Conservation (phyloP, 345 rosid species). For the Eucalyptus tenuipes region DNA sequence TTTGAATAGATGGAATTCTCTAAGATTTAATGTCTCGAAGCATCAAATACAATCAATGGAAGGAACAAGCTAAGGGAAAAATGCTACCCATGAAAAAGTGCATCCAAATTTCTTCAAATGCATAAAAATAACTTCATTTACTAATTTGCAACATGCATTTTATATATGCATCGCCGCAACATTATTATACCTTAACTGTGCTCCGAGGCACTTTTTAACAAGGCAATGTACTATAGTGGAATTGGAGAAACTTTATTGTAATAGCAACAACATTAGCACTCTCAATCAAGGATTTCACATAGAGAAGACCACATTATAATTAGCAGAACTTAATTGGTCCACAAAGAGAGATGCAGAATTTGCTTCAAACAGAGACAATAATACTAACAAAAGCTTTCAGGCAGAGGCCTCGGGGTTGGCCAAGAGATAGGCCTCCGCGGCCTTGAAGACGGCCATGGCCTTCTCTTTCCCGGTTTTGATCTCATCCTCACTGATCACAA, state of each 20-base stretch:
- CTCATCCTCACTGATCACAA: constrained; percentile 1
- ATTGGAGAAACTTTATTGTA: not conserved
- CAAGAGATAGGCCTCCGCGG: constrained; percentile 15
- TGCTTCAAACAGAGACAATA: not conserved
- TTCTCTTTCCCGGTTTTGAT: constrained; percentile 18
- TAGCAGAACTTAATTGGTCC: not conserved
- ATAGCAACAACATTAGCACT: not conserved
- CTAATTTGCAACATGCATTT: not conserved
- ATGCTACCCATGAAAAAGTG: not conserved
- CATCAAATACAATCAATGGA: not conserved
- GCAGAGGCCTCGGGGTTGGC: constrained; percentile 12
- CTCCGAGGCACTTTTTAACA: not conserved
- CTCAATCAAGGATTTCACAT: not conserved
- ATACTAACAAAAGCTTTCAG: not conserved
- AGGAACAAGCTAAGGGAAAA: not conserved
- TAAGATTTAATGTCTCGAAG: not conserved
- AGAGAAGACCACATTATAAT: not conserved
- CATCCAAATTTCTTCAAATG: not conserved
- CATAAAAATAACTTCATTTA: not conserved
- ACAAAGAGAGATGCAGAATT: not conserved
- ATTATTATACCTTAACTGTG: not conserved
- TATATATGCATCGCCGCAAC: not conserved
- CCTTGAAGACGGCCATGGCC: constrained; percentile 6
- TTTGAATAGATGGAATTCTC: not conserved
- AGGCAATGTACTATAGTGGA: not conserved